phyloP scores from a whole-genome alignment of 345 rosid species.

The Litchi chinensis region DNA sequence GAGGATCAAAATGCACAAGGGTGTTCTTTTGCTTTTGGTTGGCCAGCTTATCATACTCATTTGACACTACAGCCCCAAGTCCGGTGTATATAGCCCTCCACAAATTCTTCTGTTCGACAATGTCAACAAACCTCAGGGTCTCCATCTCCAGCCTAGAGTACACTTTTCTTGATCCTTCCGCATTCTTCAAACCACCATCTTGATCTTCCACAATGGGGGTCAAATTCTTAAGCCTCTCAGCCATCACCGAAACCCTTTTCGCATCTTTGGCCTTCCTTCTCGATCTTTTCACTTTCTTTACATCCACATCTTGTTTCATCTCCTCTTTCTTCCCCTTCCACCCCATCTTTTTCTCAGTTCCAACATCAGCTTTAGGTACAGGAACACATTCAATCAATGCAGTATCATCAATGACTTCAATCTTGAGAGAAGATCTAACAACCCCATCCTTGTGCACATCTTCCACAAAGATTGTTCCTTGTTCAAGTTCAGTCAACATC shows the following conservation, averaged over 20 bases:
- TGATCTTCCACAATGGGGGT: constrained; percentile 25
- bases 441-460: constrained; percentile 26
- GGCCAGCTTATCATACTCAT: constrained; percentile 57
- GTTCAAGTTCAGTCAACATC: constrained; percentile 57
- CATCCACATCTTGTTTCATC: constrained; percentile 39
- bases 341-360: constrained; percentile 27
- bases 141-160: constrained; percentile 72
- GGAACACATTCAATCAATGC: constrained; percentile 57
- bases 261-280: constrained; percentile 45
- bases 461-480: constrained; percentile 43
- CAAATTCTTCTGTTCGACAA: constrained; percentile 55
- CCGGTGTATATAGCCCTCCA: constrained; percentile 61
- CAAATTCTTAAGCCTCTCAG: constrained; percentile 22
- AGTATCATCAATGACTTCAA: constrained; percentile 75
- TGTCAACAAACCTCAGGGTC: constrained; percentile 63
- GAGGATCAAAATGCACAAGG: constrained; percentile 30
- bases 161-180: constrained; percentile 26
- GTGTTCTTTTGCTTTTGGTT: constrained; percentile 44
- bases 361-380: constrained; percentile 34
- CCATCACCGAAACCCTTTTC: constrained; percentile 21
- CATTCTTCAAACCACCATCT: constrained; percentile 20
- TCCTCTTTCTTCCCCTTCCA: constrained; percentile 38
- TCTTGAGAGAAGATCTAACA: constrained; percentile 48
- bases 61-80: constrained; percentile 51
- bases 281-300: constrained; percentile 44